Evolutionary conservation across 2,329 filamentous ascomycete genomes (phyloP).

Genomic region (Diaporthe citri): DNA sequence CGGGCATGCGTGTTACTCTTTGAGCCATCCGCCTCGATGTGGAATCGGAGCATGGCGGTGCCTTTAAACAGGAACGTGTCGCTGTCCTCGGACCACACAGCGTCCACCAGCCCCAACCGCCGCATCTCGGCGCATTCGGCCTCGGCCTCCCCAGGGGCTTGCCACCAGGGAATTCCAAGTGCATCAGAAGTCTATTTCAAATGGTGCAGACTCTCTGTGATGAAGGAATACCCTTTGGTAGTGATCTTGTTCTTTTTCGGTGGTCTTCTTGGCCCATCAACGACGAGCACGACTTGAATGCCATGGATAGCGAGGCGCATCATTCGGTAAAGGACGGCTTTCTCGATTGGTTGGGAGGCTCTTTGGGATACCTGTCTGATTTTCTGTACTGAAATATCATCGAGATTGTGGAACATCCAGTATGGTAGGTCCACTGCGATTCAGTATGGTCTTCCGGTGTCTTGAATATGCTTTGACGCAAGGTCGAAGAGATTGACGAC

Average conservation of each 20-base stretch:
- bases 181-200: not conserved
- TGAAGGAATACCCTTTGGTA: not conserved
- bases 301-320: not conserved
- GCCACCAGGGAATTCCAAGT: not conserved
- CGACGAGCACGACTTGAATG: not conserved
- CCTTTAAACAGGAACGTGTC: slow-evolving; percentile 89
- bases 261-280: not conserved
- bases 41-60: not conserved
- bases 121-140: slow-evolving; percentile 94
- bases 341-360: not conserved
- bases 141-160: slow-evolving; percentile 92
- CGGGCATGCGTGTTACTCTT: slow-evolving; percentile 2
- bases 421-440: slow-evolving; percentile 2
- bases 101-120: slow-evolving; percentile 84
- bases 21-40: not conserved
- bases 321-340: not conserved
- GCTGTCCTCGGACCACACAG: slow-evolving; percentile 94
- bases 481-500: slow-evolving; percentile 7
- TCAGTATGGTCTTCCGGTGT: not conserved
- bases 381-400: not conserved
- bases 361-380: not conserved
- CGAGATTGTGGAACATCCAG: not conserved
- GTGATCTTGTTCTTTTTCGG: not conserved
- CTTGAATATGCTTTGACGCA: not conserved
- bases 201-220: not conserved